Base-by-base conservation (phyloP, 352 stramenopile genomes). In the Proteromonas lacertae region DNA sequence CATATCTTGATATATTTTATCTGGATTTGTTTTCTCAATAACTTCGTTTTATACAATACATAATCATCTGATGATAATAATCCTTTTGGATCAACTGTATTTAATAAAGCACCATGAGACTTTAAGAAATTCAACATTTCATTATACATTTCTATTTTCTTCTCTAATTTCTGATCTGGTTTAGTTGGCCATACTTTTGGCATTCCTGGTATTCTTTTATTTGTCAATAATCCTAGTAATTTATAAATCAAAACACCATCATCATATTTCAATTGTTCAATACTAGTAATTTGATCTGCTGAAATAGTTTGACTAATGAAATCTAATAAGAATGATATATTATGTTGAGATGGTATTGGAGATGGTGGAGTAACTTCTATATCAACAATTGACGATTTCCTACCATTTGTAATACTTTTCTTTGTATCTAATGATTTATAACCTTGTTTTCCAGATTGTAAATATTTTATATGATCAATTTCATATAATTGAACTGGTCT, bases 61-160 rank as follows among this genome's bases (percentile, higher is more conserved):
- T 71, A 59, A 33, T 69, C 57, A 1, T 47, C 40, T 5, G 88
- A 44, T 10, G 83, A 38, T 19, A 48, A 29, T 13, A 87, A 40
- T 23, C 42, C 35, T 36, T 60, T 50, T 0, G 71, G 56, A 3
- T 57, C 52, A 0, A 90, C 56, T 10, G 77, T 58, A 37, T 77
- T 70, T 3, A 90, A 44, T 42, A 90, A 73, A 0, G 67, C 72
- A 2, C 75, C 75, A 24, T 78, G 77, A 9, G 61, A 64, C 29
- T 76, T 86, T 22, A 90, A 53, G 25, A 86, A 90, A 12, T 62
- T 64, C 16, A 90, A 55, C 12, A 88, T 42, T 32, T 79, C 64
- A 0, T 49, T 45, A 43, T 77, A 88, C 48, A 88, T 69, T 6
- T 43, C 43, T 0, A 54, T 35, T 23, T n/a, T n/a, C n/a, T n/a